Evolutionary conservation across 306 rosid genomes (phyloP).

Genomic region (Cicer chorassanicum): DNA sequence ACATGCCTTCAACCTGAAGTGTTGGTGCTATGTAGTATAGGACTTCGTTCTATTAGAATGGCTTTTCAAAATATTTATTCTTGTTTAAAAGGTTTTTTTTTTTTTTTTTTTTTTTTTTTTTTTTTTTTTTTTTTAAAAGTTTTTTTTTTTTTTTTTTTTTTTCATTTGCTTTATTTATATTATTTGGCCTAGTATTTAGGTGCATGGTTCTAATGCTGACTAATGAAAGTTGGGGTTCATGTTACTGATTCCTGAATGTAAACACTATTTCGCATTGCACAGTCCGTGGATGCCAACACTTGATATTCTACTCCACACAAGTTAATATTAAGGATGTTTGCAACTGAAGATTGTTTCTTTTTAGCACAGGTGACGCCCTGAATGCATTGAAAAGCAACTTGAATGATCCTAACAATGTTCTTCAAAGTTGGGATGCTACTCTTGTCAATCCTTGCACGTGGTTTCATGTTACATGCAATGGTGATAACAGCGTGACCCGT

Average conservation of each 20-base stretch:
- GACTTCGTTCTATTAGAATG: slow-evolving; percentile 33
- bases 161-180: slow-evolving; percentile 5
- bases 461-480: slow-evolving; percentile 91
- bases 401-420: slow-evolving; percentile 85
- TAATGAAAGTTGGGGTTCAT: slow-evolving; percentile 26
- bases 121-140: background rate
- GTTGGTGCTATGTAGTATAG: background rate
- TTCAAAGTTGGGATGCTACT: slow-evolving; percentile 93
- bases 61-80: slow-evolving; percentile 22
- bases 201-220: slow-evolving; percentile 10
- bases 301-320: slow-evolving; percentile 3
- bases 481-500: slow-evolving; percentile 84
- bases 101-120: background rate
- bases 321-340: slow-evolving; percentile 32
- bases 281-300: background rate
- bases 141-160: background rate
- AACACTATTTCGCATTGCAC: slow-evolving; percentile 6
- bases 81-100: background rate
- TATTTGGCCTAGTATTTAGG: slow-evolving; percentile 31
- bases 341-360: slow-evolving; percentile 44
- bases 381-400: slow-evolving; percentile 76
- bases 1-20: no score
- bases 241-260: slow-evolving; percentile 33
- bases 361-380: slow-evolving; percentile 81
- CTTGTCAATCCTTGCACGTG: slow-evolving; percentile 97